Evolutionary conservation across 140 eudicot genomes (phyloP).

Genomic region (Anethum foeniculum): DNA sequence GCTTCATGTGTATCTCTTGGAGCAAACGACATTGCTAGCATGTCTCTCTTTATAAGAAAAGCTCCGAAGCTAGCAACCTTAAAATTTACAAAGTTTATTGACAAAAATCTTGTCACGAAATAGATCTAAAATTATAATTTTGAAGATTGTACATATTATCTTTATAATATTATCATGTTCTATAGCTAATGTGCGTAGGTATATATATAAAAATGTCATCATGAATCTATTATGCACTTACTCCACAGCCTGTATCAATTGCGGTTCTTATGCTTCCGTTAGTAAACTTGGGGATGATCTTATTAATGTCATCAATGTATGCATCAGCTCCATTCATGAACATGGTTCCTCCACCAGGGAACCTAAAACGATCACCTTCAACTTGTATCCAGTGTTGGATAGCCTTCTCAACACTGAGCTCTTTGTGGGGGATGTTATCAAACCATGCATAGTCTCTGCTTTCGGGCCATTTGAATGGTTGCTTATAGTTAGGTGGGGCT

Average conservation of each 20-base stretch:
- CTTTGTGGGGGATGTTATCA: slow-evolving; percentile 83
- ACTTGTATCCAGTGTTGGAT: slow-evolving; percentile 91
- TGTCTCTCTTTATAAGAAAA: slow-evolving; percentile 71
- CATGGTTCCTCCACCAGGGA: slow-evolving; percentile 99
- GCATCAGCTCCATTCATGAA: slow-evolving; percentile 93
- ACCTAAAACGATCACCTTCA: slow-evolving; percentile 78
- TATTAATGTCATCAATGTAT: slow-evolving; percentile 73
- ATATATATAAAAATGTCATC: not conserved
- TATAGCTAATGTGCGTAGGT: not conserved
- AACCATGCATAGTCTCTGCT: slow-evolving; percentile 91
- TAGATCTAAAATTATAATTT: not conserved
- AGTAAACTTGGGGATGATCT: slow-evolving; percentile 64
- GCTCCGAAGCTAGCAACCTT: slow-evolving; percentile 99
- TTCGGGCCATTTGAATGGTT: slow-evolving; percentile 88
- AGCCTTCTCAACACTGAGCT: slow-evolving; percentile 86
- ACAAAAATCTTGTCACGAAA: not conserved
- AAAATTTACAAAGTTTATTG: not conserved
- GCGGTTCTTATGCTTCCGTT: slow-evolving; percentile 75
- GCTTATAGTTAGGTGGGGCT: slow-evolving; percentile 78
- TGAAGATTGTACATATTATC: not conserved
- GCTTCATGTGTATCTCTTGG: slow-evolving; percentile 99
- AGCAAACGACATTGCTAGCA: slow-evolving; percentile 89
- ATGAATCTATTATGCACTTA: slow-evolving; percentile 25
- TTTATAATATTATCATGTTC: not conserved
- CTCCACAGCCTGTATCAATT: slow-evolving; percentile 93